These are phyloP conservation scores for Sporopachydermia lactativora DNA, from an alignment of 805 yeast species.

Conservation along the genomic window DNA sequence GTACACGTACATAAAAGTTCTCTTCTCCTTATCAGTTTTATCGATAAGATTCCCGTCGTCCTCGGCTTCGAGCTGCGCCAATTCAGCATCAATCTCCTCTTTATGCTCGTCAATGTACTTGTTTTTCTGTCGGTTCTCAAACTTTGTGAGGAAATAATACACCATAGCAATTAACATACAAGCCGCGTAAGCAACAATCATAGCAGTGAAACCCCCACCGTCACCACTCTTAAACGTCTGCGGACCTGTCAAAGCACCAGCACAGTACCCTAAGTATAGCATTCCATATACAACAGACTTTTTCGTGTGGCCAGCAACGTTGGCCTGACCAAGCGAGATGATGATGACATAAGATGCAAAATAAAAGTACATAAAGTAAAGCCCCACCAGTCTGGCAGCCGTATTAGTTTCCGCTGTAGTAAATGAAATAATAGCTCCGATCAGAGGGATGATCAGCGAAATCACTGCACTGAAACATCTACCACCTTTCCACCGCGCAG, in stretches of 20 bases:
- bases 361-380: slow-evolving; percentile 22
- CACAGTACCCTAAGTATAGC: slow-evolving; percentile 25
- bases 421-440: too few species aligned
- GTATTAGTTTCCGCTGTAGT: too few species aligned
- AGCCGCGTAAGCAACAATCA: slow-evolving; percentile 27
- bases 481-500: too few species aligned
- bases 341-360: slow-evolving; percentile 20
- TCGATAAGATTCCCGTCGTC: too few species aligned
- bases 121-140: too few species aligned
- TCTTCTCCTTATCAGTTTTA: too few species aligned
- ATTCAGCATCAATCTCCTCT: not conserved
- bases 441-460: too few species aligned
- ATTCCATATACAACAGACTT: slow-evolving; percentile 24
- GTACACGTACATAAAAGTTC: too few species aligned
- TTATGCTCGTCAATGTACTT: not conserved
- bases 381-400: slow-evolving; percentile 17
- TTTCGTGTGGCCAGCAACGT: slow-evolving; percentile 34
- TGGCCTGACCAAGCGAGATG: slow-evolving; percentile 23
- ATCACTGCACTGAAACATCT: too few species aligned
- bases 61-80: too few species aligned
- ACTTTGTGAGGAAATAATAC: slow-evolving; percentile 14
- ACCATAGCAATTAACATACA: slow-evolving; percentile 24
- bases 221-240: slow-evolving; percentile 30
- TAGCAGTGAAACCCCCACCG: slow-evolving; percentile 30
- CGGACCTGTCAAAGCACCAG: slow-evolving; percentile 33